Percentiles rank a stretch among this genome's conserved stretches.
Evolutionary conservation across 306 rosid species (phyloP).

Genomic region (Fagus sylvatica): DNA sequence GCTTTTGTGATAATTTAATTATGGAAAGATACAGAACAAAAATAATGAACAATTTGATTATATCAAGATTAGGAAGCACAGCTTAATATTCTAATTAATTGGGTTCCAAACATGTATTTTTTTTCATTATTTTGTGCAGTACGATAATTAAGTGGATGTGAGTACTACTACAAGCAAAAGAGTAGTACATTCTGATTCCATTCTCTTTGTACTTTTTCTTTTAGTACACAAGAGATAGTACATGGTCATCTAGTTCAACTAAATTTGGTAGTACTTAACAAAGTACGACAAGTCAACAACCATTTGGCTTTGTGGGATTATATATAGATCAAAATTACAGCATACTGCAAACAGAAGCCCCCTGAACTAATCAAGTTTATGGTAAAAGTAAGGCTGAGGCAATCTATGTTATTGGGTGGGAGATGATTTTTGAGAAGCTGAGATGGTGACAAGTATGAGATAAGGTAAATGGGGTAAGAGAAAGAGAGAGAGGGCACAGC

Average conservation of each 20-base stretch:
- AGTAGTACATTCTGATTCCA: conserved; percentile 21
- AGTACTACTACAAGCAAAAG: conserved; percentile 17
- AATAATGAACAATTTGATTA: too few relatives aligned
- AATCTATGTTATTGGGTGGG: neutral
- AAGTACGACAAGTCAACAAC: conserved; percentile 26
- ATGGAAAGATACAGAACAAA: too few relatives aligned
- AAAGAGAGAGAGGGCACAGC: neutral
- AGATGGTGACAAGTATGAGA: conserved; percentile 9
- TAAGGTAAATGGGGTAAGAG: neutral
- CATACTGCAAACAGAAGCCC: neutral
- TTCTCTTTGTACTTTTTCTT: neutral
- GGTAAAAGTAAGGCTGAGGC: neutral
- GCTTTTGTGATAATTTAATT: too few relatives aligned
- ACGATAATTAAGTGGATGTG: neutral
- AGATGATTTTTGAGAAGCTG: neutral
- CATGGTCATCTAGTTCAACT: conserved; percentile 14
- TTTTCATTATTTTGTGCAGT: neutral
- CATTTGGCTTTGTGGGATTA: neutral
- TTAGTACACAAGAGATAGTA: conserved; percentile 29
- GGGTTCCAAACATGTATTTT: neutral
- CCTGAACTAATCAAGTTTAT: neutral
- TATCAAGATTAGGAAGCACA: too few relatives aligned
- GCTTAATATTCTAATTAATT: neutral
- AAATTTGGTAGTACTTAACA: conserved; percentile 28
- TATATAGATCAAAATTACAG: conserved; percentile 22